A percentile compares a stretch with the other conserved stretches of the same genome.
These are phyloP conservation scores for Helichrysum umbraculigerum DNA, from an alignment of 129 eudicot species.

Conservation along the genomic window DNA sequence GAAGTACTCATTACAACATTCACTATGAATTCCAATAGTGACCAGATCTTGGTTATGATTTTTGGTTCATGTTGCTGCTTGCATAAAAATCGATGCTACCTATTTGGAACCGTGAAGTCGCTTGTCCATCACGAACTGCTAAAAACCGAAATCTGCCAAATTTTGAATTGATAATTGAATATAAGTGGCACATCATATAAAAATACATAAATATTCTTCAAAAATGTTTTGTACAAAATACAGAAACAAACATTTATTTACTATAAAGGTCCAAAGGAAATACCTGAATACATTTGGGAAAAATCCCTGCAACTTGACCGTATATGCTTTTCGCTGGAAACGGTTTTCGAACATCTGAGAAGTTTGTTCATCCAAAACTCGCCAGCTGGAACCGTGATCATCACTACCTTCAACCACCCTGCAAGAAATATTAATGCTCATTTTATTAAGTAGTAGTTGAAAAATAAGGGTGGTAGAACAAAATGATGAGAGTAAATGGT, in stretches of 20 bases:
- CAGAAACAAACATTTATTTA: neutral
- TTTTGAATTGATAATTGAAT: neutral
- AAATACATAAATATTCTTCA: neutral
- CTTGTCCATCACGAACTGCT: constrained; percentile 56
- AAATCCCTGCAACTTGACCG: constrained; percentile 40
- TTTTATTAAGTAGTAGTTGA: neutral
- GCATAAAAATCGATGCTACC: constrained; percentile 85
- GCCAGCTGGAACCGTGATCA: constrained; percentile 83
- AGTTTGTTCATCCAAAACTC: constrained; percentile 68
- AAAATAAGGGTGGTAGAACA: neutral
- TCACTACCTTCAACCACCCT: constrained; percentile 86
- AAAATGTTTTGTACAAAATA: neutral
- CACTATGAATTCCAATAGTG: neutral
- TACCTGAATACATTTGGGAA: constrained; percentile 81
- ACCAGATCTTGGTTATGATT: neutral
- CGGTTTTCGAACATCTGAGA: constrained; percentile 65
- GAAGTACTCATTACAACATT: neutral
- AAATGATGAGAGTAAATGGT: neutral
- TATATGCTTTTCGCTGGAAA: constrained; percentile 70
- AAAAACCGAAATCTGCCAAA: constrained; percentile 68
- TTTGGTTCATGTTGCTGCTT: constrained; percentile 22
- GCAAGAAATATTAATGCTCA: neutral
- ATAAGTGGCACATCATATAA: neutral
- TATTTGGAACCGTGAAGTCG: constrained; percentile 72
- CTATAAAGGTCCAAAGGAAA: neutral